Base-by-base conservation (phyloP, 192 early-diverging fungal genomes). In the Umbelopsis sp. region DNA sequence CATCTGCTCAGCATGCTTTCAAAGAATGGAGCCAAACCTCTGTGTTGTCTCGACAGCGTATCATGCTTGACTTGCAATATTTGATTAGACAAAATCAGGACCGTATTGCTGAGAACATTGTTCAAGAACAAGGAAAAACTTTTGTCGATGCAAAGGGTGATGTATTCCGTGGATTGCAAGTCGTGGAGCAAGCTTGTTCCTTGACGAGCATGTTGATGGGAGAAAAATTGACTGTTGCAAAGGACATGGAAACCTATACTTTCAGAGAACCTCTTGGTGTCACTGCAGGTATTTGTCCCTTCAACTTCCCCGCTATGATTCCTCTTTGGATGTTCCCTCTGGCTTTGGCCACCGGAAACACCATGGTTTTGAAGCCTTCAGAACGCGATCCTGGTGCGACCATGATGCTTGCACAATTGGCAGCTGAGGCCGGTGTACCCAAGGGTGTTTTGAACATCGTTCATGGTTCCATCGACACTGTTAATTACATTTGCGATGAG, bases 291-390 rank as follows among this genome's bases (percentile, higher is more conserved):
- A 96, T 98, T 69, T 90, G 90, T 71, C 95, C 97, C 49, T 98
- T 98, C 87, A 98, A 98, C 79, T 98, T 98, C 81, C 97, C 97
- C 4, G 97, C 95, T 46, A 97, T 96, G 95, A 91, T 92, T 49
- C 91, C 90, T 64, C 80, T 94, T 71, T 98, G 97, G 97, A 94
- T 98, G 88, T 95, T 98, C 86, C 97, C 97, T 15, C 81, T 97
- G 20, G 94, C 97, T 61, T 91, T 95, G 76, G 97, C 92, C 49
- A 88, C 87, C 27, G 97, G 97, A 51, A 98, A 98, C 83, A 94
- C 97, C 0, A 88, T 87, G 70, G 47, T 98, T 16, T 85, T 98
- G 50, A 98, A 98, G 83, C 97, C 97, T 27, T 94, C 92, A 11
- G 97, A 98, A 79, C 89, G 91, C 71, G 95, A 95, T 77, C 97